Evolutionary conservation across 768 basidiomycete species (phyloP), one percentile per base, ranked within the genome.

Genomic region (Asterophora lycoperdoides): DNA sequence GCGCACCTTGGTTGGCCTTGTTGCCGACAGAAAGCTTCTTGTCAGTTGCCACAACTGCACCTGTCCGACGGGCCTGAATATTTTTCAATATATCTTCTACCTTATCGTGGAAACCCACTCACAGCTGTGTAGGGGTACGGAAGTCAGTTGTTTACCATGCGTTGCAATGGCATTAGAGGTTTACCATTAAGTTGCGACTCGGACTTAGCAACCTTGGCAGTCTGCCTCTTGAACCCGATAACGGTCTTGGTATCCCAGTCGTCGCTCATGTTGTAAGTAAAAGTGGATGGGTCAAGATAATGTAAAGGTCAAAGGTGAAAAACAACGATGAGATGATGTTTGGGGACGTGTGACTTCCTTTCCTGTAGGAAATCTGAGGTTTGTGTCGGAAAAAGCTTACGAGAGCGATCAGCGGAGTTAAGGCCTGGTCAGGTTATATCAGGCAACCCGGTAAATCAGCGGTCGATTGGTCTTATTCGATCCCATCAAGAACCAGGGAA

Each of bases 1-100:
- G 65, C 73, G 36, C 35, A 90, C 90, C 84, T 60, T 72, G 73
- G 63, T 84, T 83, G 26, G 83, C 83, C 68, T 90, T 93, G 76
- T 93, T 93, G 37, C 64, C 86, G 20, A 65, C 74, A 11, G 80
- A 68, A 3, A 81, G 64, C 60, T 91, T 92, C 75, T 88, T 93
- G 67, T 93, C 89, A 8, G 88, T 91, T 18, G 80, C 78, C 29
- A 93, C 84, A 52, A 89, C 83, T 39, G 84, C 80, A 26, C 89
- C 89, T 35, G 75, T 64, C 61, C 91, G 73, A 28, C 86, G 81
- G 51, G 90, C 90, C 88, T 90, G 56, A 3, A 49, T 5, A 9
- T 2, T 36, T 1, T 9, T 60, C 38, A 60, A 61, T 41, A 29
- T 30, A 28, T 44, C 13, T 38, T 10, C 13, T 7, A 7, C 15